Percentiles rank a stretch among this genome's conserved stretches.
Conservation (phyloP, 2,329 filamentous ascomycete species). For the Emmonsiellopsis sp. region DNA sequence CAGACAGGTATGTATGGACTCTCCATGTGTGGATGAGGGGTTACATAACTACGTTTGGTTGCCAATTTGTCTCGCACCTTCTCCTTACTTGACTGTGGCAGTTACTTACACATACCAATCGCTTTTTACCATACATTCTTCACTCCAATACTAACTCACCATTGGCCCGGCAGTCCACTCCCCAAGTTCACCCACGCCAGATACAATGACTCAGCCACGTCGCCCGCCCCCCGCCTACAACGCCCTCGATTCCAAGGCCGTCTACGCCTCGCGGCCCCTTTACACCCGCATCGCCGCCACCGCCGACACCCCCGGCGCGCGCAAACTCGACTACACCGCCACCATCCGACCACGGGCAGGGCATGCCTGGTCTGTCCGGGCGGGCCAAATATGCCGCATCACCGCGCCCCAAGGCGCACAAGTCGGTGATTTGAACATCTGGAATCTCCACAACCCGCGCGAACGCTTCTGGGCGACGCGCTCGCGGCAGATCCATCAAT, state of each 20-base stretch:
- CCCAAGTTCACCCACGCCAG: background rate
- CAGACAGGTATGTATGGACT: too few relatives aligned
- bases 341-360: constrained; percentile 65
- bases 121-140: too few relatives aligned
- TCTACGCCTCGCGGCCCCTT: constrained; percentile 27
- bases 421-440: constrained; percentile 77
- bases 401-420: constrained; percentile 70
- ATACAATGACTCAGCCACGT: constrained; percentile 5
- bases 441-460: constrained; percentile 65
- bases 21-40: too few relatives aligned
- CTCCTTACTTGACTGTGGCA: too few relatives aligned
- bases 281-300: constrained; percentile 30
- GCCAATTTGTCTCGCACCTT: too few relatives aligned
- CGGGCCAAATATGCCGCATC: constrained; percentile 61
- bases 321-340: constrained; percentile 39
- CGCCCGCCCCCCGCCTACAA: constrained; percentile 32
- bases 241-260: constrained; percentile 25
- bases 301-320: constrained; percentile 20
- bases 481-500: constrained; percentile 68
- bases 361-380: constrained; percentile 60
- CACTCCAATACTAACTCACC: too few relatives aligned
- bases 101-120: too few relatives aligned
- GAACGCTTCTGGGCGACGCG: constrained; percentile 76
- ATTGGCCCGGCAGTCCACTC: too few relatives aligned
- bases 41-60: too few relatives aligned